Evolutionary conservation across 257 asterid species (phyloP).

Genomic region (Przewalskia tangutica): DNA sequence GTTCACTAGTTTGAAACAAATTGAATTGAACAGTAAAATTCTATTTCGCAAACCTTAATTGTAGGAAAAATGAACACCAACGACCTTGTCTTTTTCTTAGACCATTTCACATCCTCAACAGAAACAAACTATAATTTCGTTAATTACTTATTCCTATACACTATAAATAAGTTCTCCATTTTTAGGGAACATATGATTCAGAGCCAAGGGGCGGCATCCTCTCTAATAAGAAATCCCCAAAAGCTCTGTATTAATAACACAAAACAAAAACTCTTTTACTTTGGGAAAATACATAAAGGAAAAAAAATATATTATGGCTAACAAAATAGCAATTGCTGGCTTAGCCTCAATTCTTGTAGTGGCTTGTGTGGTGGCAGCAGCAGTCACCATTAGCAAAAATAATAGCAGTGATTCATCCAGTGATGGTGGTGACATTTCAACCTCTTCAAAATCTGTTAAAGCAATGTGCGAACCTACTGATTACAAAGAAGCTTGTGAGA

Average conservation of each 20-base stretch:
- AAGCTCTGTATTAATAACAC: neutral
- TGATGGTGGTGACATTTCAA: too few species aligned
- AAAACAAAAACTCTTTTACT: neutral
- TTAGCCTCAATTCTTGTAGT: constrained; percentile 43
- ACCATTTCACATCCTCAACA: neutral
- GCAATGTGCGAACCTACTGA: too few species aligned
- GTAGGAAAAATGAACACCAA: neutral
- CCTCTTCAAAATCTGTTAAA: too few species aligned
- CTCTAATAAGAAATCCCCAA: neutral
- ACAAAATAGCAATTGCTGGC: constrained; percentile 24
- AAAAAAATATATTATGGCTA: neutral
- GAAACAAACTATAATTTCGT: neutral
- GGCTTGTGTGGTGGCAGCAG: constrained; percentile 36
- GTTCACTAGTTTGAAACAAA: neutral
- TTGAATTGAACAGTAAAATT: neutral
- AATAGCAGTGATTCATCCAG: neutral
- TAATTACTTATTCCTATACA: neutral
- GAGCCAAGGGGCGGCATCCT: neutral
- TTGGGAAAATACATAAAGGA: neutral
- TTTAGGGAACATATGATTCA: neutral
- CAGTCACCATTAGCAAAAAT: neutral
- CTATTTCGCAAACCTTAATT: neutral
- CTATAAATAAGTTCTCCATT: neutral
- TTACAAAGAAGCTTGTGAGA: too few species aligned
- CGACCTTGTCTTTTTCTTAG: neutral